Evolutionary conservation across 768 basidiomycete species (phyloP).

Genomic region (Gymnopilus junonius): DNA sequence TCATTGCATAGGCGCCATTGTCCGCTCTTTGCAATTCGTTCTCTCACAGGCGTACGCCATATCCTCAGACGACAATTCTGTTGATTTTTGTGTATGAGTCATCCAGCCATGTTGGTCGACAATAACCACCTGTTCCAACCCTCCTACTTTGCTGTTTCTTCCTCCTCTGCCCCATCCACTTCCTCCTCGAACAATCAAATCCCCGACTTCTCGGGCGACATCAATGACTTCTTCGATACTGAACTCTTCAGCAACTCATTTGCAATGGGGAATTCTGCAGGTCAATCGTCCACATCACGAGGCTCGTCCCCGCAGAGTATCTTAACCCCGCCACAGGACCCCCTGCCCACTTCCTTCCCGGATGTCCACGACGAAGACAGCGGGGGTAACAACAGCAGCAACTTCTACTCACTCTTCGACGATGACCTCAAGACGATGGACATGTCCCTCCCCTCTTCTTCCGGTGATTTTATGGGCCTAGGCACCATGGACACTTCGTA

Average conservation of each 20-base stretch:
- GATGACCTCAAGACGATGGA: slow-evolving; percentile 46
- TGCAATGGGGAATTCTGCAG: slow-evolving; percentile 21
- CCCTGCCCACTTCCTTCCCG: slow-evolving; percentile 39
- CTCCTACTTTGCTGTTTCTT: slow-evolving; percentile 22
- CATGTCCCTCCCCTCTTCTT: slow-evolving; percentile 6
- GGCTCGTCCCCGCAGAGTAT: slow-evolving; percentile 47
- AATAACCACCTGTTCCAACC: slow-evolving; percentile 26
- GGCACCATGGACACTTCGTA: slow-evolving; percentile 22
- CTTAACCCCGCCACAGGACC: slow-evolving; percentile 51
- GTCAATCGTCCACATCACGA: slow-evolving; percentile 42
- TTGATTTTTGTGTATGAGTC: slow-evolving; percentile 7
- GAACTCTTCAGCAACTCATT: slow-evolving; percentile 52
- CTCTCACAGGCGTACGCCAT: background rate
- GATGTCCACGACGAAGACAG: slow-evolving; percentile 35
- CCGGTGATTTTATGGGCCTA: slow-evolving; percentile 28
- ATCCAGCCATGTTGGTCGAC: slow-evolving; percentile 25
- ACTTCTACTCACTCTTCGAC: slow-evolving; percentile 50
- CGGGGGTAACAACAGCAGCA: slow-evolving; percentile 19
- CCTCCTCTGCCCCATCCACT: slow-evolving; percentile 11
- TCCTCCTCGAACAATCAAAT: slow-evolving; percentile 6
- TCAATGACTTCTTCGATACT: slow-evolving; percentile 71
- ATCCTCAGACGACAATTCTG: background rate
- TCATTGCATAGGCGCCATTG: background rate
- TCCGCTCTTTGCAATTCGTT: background rate
- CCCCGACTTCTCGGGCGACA: slow-evolving; percentile 35